Conservation (phyloP, 164 flowering plant species). For the Annona cherimola region DNA sequence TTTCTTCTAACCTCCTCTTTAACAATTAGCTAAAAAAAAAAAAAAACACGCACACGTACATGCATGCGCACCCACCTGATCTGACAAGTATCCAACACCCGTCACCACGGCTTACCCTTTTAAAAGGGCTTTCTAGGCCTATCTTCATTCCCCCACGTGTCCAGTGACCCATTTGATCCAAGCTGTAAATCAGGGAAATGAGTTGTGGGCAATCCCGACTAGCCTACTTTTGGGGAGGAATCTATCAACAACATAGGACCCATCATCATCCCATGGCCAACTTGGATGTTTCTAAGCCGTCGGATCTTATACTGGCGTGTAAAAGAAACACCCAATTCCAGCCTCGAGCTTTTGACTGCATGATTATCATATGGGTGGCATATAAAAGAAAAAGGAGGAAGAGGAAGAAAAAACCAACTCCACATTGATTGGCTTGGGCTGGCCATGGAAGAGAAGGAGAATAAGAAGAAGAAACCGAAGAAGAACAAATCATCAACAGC, state of each 20-base stretch:
- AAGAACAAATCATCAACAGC: conserved; percentile 38
- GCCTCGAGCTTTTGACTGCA: not conserved
- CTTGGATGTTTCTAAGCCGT: not conserved
- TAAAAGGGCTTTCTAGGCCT: not conserved
- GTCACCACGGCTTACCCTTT: too few species aligned
- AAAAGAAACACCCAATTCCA: not conserved
- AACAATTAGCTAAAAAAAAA: too few species aligned
- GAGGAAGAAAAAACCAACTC: not conserved
- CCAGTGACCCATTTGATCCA: not conserved
- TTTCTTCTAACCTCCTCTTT: too few species aligned
- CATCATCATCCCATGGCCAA: not conserved
- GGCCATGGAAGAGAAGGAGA: conserved; percentile 41
- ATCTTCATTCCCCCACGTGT: not conserved
- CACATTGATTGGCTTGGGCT: conserved; percentile 12
- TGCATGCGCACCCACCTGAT: too few species aligned
- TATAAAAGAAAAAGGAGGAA: not conserved
- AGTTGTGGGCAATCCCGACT: not conserved
- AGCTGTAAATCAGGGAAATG: not conserved
- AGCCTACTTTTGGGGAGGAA: too few species aligned
- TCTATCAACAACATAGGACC: too few species aligned
- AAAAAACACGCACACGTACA: too few species aligned
- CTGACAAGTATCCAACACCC: too few species aligned
- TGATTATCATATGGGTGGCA: not conserved
- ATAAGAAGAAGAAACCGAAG: conserved; percentile 50
- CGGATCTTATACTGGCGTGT: not conserved